A percentile compares a stretch with the other conserved stretches of the same genome.
Evolutionary conservation across 805 yeast genomes (phyloP).

Genomic region (Lachancea thermotolerans): DNA sequence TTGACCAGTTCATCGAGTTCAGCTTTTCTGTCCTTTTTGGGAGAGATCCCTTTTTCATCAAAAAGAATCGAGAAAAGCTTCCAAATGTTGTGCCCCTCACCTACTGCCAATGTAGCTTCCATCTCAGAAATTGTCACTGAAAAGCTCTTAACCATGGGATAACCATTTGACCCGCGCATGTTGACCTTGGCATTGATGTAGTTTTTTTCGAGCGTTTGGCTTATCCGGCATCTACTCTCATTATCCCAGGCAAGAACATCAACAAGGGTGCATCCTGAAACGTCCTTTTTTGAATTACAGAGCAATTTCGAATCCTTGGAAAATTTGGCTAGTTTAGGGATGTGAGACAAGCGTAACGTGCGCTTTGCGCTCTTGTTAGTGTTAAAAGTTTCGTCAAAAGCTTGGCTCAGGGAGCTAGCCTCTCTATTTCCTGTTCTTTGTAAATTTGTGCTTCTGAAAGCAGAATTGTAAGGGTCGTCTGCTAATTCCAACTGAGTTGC

Average conservation of each 20-base stretch:
- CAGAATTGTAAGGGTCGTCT: slow-evolving; percentile 23
- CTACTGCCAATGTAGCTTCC: slow-evolving; percentile 12
- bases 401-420: slow-evolving; percentile 37
- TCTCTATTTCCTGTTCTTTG: slow-evolving; percentile 9
- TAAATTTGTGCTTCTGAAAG: slow-evolving; percentile 26
- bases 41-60: slow-evolving; percentile 34
- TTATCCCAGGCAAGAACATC: slow-evolving; percentile 3
- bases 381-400: slow-evolving; percentile 32
- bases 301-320: slow-evolving; percentile 15
- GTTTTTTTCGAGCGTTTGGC: slow-evolving; percentile 21
- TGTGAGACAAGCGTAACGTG: slow-evolving; percentile 10
- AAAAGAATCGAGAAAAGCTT: slow-evolving; percentile 58
- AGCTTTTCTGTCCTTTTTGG: background rate
- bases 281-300: slow-evolving; percentile 8
- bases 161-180: slow-evolving; percentile 27
- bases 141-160: slow-evolving; percentile 35
- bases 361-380: slow-evolving; percentile 23
- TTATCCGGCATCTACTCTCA: slow-evolving; percentile 10
- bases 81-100: slow-evolving; percentile 37
- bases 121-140: slow-evolving; percentile 29
- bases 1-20: slow-evolving; percentile 4
- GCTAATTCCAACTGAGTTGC: slow-evolving; percentile 53
- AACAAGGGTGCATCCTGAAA: slow-evolving; percentile 1
- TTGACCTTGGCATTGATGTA: slow-evolving; percentile 18
- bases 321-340: slow-evolving; percentile 16